Base-by-base conservation (phyloP, 2,329 filamentous ascomycete species). In the Aureobasidium sp. region DNA sequence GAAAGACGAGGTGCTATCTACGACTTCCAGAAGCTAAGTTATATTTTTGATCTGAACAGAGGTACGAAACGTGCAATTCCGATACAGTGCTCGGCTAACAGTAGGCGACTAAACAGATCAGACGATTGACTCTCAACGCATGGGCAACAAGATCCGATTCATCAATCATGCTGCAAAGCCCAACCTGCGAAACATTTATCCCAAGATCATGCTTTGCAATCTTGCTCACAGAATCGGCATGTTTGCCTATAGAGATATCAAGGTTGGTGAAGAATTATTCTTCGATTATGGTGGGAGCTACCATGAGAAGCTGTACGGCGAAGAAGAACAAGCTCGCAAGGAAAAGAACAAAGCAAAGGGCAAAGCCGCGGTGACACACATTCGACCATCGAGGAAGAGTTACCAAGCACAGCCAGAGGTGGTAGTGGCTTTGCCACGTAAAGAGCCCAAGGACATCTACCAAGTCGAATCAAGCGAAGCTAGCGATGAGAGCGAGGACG, bases 101-200 rank as follows among this genome's bases (percentile, higher is more conserved):
- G 2, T 15, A n/a, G 13, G 3, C 32, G 26, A 3, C 12, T 1
- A 6, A 6, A 5, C 60, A 74, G 71, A 75, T 12, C 80, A 83
- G 67, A 78, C 79, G 37, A 76, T 94, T 20, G 90, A 94, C 70
- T 87, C 86, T 7, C 89, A 87, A 24, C 85, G 85, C 46, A 88
- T 88, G 66, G 90, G 90, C 55, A 94, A 93, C 71, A 86, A 92
- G 66, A 87, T 88, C 51, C 85, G 90, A 4, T 94, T 92, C 74
- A 90, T 94, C 72, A 94, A 95, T 72, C 89, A 93, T 68, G 86
- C 88, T 1, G 78, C 80, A 5, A 59, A 37, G 13, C 12, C 43
- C 2, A 77, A 77, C 64, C 73, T 72, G 68, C 77, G 66, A 71
- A 88, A 87, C 60, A 86, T 86, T 70, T 84, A 86, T 66, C 83